Conservation (phyloP, 2,329 filamentous ascomycete species). For the Coleophoma crateriformis region DNA sequence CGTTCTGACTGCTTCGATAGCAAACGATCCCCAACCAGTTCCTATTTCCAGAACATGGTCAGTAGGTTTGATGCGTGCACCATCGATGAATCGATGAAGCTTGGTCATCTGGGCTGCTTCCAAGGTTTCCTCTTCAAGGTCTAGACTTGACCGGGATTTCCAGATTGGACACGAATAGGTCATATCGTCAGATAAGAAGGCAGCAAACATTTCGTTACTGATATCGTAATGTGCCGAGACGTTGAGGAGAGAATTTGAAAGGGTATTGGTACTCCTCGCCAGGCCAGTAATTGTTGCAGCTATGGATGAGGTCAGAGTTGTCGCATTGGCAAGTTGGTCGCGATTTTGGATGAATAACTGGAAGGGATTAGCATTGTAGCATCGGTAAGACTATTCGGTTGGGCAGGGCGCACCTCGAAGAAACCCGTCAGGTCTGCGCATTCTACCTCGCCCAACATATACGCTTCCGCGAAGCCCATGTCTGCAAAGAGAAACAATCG, state of each 20-base stretch:
- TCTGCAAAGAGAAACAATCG: conserved; percentile 64
- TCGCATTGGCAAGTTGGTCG: conserved; percentile 57
- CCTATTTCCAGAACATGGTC: conserved; percentile 73
- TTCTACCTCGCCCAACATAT: conserved; percentile 67
- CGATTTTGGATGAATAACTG: conserved; percentile 68
- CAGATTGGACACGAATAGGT: conserved; percentile 70
- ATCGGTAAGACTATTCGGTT: not conserved
- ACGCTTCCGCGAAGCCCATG: conserved; percentile 64
- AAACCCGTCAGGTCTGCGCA: conserved; percentile 63
- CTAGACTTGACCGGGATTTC: conserved; percentile 37
- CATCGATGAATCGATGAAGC: conserved; percentile 58
- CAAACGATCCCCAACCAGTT: conserved; percentile 71
- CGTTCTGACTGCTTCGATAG: conserved; percentile 59
- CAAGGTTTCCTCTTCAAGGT: conserved; percentile 46
- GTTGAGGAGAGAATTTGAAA: conserved; percentile 56
- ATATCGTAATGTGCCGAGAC: conserved; percentile 72
- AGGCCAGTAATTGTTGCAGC: conserved; percentile 52
- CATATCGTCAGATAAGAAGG: conserved; percentile 71
- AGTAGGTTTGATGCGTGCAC: conserved; percentile 53
- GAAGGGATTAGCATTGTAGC: conserved; percentile 13
- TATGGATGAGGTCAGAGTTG: conserved; percentile 54
- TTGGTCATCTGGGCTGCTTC: conserved; percentile 65
- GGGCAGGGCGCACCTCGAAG: conserved; percentile 50
- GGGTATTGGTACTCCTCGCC: conserved; percentile 50
- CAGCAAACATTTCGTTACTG: conserved; percentile 70